Conservation (phyloP, 2,329 filamentous ascomycete genomes). For the Talaromyces sp. region DNA sequence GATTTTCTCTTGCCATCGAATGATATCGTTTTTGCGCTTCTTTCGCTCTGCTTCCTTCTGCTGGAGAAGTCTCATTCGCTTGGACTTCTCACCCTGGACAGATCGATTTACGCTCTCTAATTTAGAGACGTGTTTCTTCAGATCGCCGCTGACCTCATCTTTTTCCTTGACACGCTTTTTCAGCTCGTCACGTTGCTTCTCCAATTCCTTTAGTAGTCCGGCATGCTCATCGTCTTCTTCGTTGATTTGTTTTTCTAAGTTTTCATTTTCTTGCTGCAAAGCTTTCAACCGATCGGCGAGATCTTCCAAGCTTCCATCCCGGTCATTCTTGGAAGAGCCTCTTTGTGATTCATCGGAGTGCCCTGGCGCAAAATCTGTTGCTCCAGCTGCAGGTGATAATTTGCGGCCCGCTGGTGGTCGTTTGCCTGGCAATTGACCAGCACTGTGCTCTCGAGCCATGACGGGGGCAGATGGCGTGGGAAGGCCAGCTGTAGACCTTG, state of each 20-base stretch:
- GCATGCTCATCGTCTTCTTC: constrained; percentile 72
- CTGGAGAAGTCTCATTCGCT: constrained; percentile 69
- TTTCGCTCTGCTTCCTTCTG: constrained; percentile 64
- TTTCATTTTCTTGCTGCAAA: constrained; percentile 81
- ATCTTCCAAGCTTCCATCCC: constrained; percentile 70
- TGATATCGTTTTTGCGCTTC: constrained; percentile 63
- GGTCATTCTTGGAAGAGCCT: constrained; percentile 51
- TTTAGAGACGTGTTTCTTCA: constrained; percentile 77
- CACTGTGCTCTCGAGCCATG: constrained; percentile 68
- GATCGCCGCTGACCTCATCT: constrained; percentile 82
- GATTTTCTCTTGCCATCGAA: constrained; percentile 60
- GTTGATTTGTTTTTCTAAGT: constrained; percentile 68
- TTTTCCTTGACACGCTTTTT: constrained; percentile 80
- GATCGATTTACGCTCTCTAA: constrained; percentile 80
- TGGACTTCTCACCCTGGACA: constrained; percentile 75
- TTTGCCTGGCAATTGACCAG: constrained; percentile 56
- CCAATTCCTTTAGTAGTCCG: constrained; percentile 66
- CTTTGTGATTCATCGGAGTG: constrained; percentile 44
- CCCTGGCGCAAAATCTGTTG: constrained; percentile 43
- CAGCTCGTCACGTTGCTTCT: constrained; percentile 78
- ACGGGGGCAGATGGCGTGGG: constrained; percentile 63
- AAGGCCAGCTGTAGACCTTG: constrained; percentile 56
- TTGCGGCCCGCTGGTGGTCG: constrained; percentile 73
- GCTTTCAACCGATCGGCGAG: constrained; percentile 79
- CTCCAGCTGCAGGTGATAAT: constrained; percentile 69